Conservation (phyloP, 106 monocot genomes). For the Iris macrosiphon region DNA sequence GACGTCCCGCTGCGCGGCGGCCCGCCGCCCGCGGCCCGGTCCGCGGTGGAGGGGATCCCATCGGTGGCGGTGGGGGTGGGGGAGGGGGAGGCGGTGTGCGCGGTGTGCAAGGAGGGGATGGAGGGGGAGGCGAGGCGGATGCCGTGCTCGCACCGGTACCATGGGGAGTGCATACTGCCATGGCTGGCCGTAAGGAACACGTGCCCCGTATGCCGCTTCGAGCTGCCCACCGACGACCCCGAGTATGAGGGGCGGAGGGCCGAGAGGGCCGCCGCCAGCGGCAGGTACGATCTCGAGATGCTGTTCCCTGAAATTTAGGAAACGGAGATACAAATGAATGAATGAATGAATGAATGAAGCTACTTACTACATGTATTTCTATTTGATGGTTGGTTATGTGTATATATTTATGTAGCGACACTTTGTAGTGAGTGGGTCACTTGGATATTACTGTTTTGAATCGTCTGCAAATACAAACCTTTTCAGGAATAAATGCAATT, state of each 20-base stretch:
- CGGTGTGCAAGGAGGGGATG: constrained; percentile 36
- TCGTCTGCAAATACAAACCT: no score
- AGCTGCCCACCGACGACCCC: constrained; percentile 52
- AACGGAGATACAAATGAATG: no score
- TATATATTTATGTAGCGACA: no score
- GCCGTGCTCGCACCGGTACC: constrained; percentile 35
- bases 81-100: constrained; percentile 18
- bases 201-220: constrained; percentile 44
- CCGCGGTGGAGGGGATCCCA: constrained; percentile 24
- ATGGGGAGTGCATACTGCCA: constrained; percentile 28
- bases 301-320: no score
- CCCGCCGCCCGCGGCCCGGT: constrained; percentile 31
- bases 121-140: constrained; percentile 16
- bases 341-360: no score
- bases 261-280: not conserved
- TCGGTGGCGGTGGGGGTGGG: constrained; percentile 7
- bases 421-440: no score
- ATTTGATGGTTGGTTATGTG: no score
- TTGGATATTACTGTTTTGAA: no score
- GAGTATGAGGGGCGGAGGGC: constrained; percentile 25
- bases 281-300: constrained; percentile 6
- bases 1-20: not conserved
- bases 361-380: no score
- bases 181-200: constrained; percentile 35
- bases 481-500: no score